Base-by-base conservation (phyloP, 2,329 filamentous ascomycete genomes). In the Verticillium longisporum region DNA sequence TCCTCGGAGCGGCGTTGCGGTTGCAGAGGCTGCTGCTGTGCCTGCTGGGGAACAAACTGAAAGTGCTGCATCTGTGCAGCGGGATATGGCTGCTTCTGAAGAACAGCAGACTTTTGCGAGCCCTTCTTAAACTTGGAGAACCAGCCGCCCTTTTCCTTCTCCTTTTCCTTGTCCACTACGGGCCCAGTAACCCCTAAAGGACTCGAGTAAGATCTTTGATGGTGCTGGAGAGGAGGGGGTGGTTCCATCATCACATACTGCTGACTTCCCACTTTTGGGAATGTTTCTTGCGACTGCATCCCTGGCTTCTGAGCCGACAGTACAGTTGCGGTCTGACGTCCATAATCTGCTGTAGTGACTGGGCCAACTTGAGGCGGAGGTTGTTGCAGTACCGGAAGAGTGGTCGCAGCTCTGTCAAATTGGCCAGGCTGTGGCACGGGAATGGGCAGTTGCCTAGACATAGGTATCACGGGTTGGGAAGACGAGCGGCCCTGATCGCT, bases 131-230 rank as follows among this genome's bases (percentile, higher is more conserved):
- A 54, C 61, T 65, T 65, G 18, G 64, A 65, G 6, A 63, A 56
- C 65, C 62, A 67, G 9, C 64, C 55, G 2, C 59, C 63, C 32
- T 65, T 63, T 13, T 65, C 63, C n/a, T 58, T 65, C n/a, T 50
- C 41, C 3, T 56, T 61, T 32, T 55, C 61, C 9, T 33, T 50
- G 18, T 45, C 38, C 15, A 1, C 2, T n/a, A 50, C 26, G 1
- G 13, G 7, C 14, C 54, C 54, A 11, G 11, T 11, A 13, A 13
- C 26, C 33, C 32, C 54, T 11, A 32, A 21, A 10, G 54, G 26
- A 14, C 26, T 55, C 26, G 54, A 55, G 13, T 55, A 37, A 9
- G 45, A 34, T 26, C 45, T 15, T 26, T 59, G 57, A 26, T 59
- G 57, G 15, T 37, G 41, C 13, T 59, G 57, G 26, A 21, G 18